phyloP scores from a whole-genome alignment of 257 asterid genomes.

The Petunia secreta region DNA sequence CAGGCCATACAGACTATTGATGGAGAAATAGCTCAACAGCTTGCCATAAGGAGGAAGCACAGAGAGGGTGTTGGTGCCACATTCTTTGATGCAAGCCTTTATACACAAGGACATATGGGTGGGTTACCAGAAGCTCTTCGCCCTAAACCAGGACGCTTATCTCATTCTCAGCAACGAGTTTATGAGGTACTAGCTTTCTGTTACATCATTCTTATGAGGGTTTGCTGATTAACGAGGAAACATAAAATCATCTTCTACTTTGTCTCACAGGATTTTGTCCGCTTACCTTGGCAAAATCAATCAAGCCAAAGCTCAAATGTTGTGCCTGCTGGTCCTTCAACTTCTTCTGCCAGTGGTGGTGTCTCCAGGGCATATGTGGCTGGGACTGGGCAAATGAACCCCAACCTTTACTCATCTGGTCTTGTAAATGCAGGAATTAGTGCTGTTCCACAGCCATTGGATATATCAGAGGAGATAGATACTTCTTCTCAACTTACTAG shows the following conservation, averaged over 20 bases:
- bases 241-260: background rate
- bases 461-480: slow-evolving; percentile 64
- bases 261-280: slow-evolving; percentile 83
- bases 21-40: slow-evolving; percentile 85
- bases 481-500: slow-evolving; percentile 65
- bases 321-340: slow-evolving; percentile 68
- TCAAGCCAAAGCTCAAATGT: slow-evolving; percentile 75
- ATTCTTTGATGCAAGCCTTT: slow-evolving; percentile 64
- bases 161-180: slow-evolving; percentile 93
- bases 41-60: slow-evolving; percentile 71
- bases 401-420: slow-evolving; percentile 62
- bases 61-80: slow-evolving; percentile 79
- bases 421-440: slow-evolving; percentile 56
- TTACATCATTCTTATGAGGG: slow-evolving; percentile 5
- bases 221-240: slow-evolving; percentile 1
- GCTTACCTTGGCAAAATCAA: slow-evolving; percentile 92
- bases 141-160: slow-evolving; percentile 91
- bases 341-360: slow-evolving; percentile 56
- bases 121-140: slow-evolving; percentile 92
- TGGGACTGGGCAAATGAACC: slow-evolving; percentile 58
- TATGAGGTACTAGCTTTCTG: slow-evolving; percentile 67
- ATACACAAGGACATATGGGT: slow-evolving; percentile 78
- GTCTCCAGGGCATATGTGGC: slow-evolving; percentile 59
- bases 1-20: slow-evolving; percentile 96
- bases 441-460: slow-evolving; percentile 62